Evolutionary conservation across 176 grass and related monocot genomes (phyloP).

Genomic region (sorghum (Sorghum bicolor)): Sorghum_bicolor_NCBIv3 NC_012872.2:62642501-62643000

Average conservation of each 20-base stretch:
- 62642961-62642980: conserved; percentile 16
- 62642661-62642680: neutral
- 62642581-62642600: neutral
- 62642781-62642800: conserved; percentile 16
- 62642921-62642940: neutral
- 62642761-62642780: conserved; percentile 22
- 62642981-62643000: neutral
- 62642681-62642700: neutral
- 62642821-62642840: conserved; percentile 24
- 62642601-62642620: neutral
- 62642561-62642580: neutral
- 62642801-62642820: conserved; percentile 15
- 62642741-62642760: neutral
- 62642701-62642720: neutral
- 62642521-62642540: neutral
- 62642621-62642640: neutral
- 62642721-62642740: neutral
- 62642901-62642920: conserved; percentile 43
- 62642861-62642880: neutral
- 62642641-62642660: neutral
- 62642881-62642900: conserved; percentile 34
- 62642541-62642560: neutral
- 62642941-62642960: neutral
- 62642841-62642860: neutral
- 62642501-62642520: neutral